Evolutionary conservation across 2,329 filamentous ascomycete genomes (phyloP).

Genomic region (Cryphonectria nitschkei): DNA sequence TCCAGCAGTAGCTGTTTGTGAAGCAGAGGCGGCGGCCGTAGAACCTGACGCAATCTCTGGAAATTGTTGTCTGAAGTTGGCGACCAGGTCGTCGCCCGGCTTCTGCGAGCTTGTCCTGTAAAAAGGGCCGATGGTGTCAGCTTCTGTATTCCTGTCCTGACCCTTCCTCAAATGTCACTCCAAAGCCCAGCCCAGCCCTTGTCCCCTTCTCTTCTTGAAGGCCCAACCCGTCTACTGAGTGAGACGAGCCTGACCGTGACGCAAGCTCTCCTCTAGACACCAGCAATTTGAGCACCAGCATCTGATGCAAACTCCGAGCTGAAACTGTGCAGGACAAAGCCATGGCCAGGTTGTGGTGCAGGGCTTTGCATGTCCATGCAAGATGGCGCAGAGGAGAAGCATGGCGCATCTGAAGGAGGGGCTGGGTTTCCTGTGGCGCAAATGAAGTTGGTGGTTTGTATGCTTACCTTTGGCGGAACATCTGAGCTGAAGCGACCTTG

Average conservation of each 20-base stretch:
- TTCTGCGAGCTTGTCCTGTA: conserved; percentile 78
- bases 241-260: not conserved
- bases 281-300: not conserved
- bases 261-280: not conserved
- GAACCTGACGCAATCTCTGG: conserved; percentile 64
- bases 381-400: not conserved
- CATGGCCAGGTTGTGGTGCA: not conserved
- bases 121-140: conserved; percentile 11
- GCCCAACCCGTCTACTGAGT: not conserved
- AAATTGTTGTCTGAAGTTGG: conserved; percentile 82
- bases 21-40: conserved; percentile 47
- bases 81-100: conserved; percentile 81
- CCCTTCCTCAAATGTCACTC: not conserved
- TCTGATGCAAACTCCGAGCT: not conserved
- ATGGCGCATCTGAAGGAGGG: not conserved
- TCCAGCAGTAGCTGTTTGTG: conserved; percentile 40
- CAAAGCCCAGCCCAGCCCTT: not conserved
- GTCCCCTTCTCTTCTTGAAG: not conserved
- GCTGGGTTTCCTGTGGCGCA: not conserved
- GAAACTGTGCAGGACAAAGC: not conserved
- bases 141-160: not conserved
- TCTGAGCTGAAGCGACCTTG: conserved; percentile 18
- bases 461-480: conserved; percentile 30
- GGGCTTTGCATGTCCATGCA: not conserved
- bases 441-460: not conserved